Percentiles rank a stretch among this genome's conserved stretches.
phyloP scores from a whole-genome alignment of 2,329 filamentous ascomycete species.

The Reticulascus tulasneorum region DNA sequence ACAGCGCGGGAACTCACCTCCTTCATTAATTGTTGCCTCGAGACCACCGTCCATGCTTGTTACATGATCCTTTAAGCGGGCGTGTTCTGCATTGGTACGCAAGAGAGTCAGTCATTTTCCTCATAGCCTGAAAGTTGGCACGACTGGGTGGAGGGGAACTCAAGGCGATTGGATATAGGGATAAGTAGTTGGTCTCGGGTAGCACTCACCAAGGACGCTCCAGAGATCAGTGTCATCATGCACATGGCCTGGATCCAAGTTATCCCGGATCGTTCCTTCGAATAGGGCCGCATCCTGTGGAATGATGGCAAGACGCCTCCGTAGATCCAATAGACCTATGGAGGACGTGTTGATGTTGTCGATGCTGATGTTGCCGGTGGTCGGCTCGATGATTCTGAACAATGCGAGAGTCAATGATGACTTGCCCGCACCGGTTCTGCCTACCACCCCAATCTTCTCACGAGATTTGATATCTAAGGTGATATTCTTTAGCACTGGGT shows the following conservation, averaged over 20 bases:
- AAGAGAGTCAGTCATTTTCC: slow-evolving; percentile 1
- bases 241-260: slow-evolving; percentile 89
- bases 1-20: slow-evolving; percentile 58
- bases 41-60: slow-evolving; percentile 81
- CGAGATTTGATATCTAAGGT: slow-evolving; percentile 89
- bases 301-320: slow-evolving; percentile 89
- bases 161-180: slow-evolving; percentile 3
- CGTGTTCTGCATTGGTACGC: slow-evolving; percentile 64
- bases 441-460: slow-evolving; percentile 97
- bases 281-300: slow-evolving; percentile 97
- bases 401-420: slow-evolving; percentile 87
- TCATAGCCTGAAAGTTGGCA: no score
- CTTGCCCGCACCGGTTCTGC: slow-evolving; percentile 93
- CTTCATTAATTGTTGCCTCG: slow-evolving; percentile 89
- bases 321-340: slow-evolving; percentile 85
- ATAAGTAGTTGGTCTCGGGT: slow-evolving; percentile 10
- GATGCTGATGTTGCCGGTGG: slow-evolving; percentile 78
- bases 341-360: slow-evolving; percentile 84
- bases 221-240: slow-evolving; percentile 97
- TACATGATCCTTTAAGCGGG: slow-evolving; percentile 87
- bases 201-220: slow-evolving; percentile 79
- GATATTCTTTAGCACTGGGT: slow-evolving; percentile 90
- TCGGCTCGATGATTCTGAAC: slow-evolving; percentile 92
- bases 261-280: slow-evolving; percentile 88
- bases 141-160: slow-evolving; percentile 11